Conservation (phyloP, 208 protist species). For the Leishmania lainsoni region DNA sequence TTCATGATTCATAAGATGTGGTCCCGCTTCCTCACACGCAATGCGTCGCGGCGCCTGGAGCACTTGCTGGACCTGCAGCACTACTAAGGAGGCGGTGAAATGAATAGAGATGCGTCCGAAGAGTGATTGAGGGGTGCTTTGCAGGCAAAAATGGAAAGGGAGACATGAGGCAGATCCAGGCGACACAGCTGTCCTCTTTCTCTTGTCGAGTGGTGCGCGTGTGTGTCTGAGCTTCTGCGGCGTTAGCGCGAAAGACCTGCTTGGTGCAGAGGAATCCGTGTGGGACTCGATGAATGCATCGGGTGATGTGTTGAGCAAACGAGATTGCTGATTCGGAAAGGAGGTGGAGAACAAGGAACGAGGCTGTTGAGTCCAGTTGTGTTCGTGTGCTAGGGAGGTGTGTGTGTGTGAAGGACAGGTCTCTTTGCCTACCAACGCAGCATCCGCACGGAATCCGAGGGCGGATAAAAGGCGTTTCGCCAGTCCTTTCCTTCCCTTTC, state of each 20-base stretch:
- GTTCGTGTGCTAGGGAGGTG: neutral
- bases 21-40: slow-evolving; percentile 75
- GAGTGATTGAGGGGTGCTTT: neutral
- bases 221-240: neutral
- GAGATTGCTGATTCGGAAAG: neutral
- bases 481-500: neutral
- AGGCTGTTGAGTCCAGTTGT: neutral
- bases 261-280: neutral
- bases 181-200: neutral
- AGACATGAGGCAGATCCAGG: neutral
- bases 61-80: slow-evolving; percentile 81
- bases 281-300: neutral
- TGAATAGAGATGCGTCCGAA: neutral
- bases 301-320: neutral
- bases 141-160: neutral
- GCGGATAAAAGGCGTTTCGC: neutral
- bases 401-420: neutral
- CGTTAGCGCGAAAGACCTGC: neutral
- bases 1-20: slow-evolving; percentile 93
- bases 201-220: neutral
- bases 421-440: neutral
- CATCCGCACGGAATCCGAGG: neutral
- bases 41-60: slow-evolving; percentile 44
- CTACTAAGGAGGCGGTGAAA: slow-evolving; percentile 35
- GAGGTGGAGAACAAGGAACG: neutral